Evolutionary conservation across 2,329 filamentous ascomycete species (phyloP), one percentile per base, ranked within the genome.

Genomic region (Penicillium sp.): DNA sequence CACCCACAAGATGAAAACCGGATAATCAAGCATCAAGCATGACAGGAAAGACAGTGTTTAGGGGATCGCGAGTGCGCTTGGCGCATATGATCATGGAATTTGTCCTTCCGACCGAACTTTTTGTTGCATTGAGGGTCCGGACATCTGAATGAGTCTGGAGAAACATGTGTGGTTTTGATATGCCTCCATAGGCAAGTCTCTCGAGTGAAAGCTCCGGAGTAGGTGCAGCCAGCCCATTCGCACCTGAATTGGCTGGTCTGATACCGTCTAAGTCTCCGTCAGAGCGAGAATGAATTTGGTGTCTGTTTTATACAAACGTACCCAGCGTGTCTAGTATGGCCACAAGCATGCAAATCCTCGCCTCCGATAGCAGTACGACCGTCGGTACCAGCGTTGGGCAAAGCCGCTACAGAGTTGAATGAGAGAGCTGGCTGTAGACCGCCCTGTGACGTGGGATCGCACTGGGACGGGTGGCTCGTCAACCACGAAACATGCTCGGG

Each of bases 51-150:
- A 20, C 41, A 56, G 28, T 3, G 48, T 22, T 15, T 38, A 35
- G 11, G 41, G 11, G 55, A 48, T 20, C 14, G 49, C 28, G 47
- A 42, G 37, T 59, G 57, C 20, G 49, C 54, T 37, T 45, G 48
- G 37, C 53, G 53, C 53, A 55, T 25, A 17, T 59, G 53, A 15
- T n/a, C 37, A 11, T 56, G 39, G 1, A 56, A 31, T 20, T 55
- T 52, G 41, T 59, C 57, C 25, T 43, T 59, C 38, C 57, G 57
- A 43, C 57, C 57, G n/a, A 59, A 59, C 5, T 48, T 37, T 43
- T 53, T 55, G 22, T 56, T 53, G 38, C 57, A 59, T 15, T 59
- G 47, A 20, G 39, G 54, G 6, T 49, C 48, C 10, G 57, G 28
- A 37, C 57, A 59, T 20, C 41, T 42, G 35, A 48, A 59, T 17